phyloP scores from a whole-genome alignment of 2,329 filamentous ascomycete genomes.

The Dryadomyces sulphureus region DNA sequence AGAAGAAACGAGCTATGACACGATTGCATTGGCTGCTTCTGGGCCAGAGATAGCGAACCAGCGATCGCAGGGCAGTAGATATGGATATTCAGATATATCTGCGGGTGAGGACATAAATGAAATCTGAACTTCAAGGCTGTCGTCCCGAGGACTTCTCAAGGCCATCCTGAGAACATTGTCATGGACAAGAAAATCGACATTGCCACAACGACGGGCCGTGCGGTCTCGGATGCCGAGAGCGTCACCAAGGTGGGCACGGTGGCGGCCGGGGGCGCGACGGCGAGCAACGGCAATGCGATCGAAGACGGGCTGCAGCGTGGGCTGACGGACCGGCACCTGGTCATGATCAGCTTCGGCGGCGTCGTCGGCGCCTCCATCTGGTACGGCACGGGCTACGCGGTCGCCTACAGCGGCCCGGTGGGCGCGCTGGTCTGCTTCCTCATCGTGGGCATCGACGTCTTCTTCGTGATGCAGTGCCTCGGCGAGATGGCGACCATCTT shows the following conservation, averaged over 20 bases:
- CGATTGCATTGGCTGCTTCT: too few species aligned
- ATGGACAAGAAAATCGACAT: background rate
- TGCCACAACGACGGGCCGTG: background rate
- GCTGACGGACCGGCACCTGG: conserved; percentile 3
- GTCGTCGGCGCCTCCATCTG: conserved; percentile 10
- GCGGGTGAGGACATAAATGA: too few species aligned
- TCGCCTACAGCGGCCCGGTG: conserved; percentile 17
- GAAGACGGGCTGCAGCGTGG: conserved; percentile 5
- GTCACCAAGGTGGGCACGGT: background rate
- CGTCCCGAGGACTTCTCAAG: too few species aligned
- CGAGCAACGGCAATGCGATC: conserved; percentile 1
- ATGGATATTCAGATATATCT: too few species aligned
- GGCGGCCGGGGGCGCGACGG: background rate
- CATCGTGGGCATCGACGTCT: conserved; percentile 14
- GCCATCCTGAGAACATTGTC: too few species aligned
- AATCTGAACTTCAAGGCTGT: too few species aligned
- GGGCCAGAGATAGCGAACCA: too few species aligned
- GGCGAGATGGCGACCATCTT: conserved; percentile 44
- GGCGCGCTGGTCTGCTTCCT: conserved; percentile 19
- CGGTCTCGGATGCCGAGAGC: background rate
- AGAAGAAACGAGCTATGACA: too few species aligned
- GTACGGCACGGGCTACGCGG: conserved; percentile 15
- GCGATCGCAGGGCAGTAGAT: too few species aligned
- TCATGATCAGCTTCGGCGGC: conserved; percentile 15
- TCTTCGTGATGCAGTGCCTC: conserved; percentile 23